Percentiles rank a stretch among this genome's conserved stretches.
These are phyloP conservation scores for Bryoglossum gracile DNA, from an alignment of 495 filamentous ascomycete species.

Conservation along the genomic window DNA sequence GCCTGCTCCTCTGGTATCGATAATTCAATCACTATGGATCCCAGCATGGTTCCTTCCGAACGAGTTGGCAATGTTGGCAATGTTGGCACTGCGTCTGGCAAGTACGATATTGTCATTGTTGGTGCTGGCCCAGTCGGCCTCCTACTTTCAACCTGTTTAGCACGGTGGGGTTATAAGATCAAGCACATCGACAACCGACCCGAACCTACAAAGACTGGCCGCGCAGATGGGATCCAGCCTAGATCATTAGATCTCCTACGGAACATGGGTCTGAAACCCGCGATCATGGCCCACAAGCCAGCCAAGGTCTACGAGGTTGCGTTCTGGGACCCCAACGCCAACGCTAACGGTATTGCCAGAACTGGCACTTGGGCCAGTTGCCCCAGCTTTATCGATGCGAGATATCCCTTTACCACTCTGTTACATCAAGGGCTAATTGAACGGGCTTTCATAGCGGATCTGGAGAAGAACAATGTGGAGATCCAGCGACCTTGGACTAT, in stretches of 20 bases:
- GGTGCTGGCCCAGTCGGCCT: slow-evolving; percentile 87
- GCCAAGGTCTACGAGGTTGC: slow-evolving; percentile 69
- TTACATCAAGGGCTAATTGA: slow-evolving; percentile 73
- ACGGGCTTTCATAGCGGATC: slow-evolving; percentile 60
- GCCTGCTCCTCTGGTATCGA: too few species aligned
- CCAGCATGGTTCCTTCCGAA: slow-evolving; percentile 13
- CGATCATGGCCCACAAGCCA: slow-evolving; percentile 67
- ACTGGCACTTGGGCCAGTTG: slow-evolving; percentile 66
- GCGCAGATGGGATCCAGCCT: slow-evolving; percentile 74
- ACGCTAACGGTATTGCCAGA: slow-evolving; percentile 52
- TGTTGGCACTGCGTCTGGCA: neutral
- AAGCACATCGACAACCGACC: slow-evolving; percentile 66
- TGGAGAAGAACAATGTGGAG: slow-evolving; percentile 48
- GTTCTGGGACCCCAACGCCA: slow-evolving; percentile 65
- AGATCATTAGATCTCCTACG: slow-evolving; percentile 69
- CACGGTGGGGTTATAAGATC: slow-evolving; percentile 62
- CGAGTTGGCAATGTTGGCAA: slow-evolving; percentile 2
- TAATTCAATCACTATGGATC: slow-evolving; percentile 13
- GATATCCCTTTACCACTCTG: slow-evolving; percentile 69
- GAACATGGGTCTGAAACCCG: slow-evolving; percentile 65
- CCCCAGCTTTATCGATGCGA: slow-evolving; percentile 64
- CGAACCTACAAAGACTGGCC: slow-evolving; percentile 61
- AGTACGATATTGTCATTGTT: slow-evolving; percentile 72
- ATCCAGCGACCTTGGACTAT: slow-evolving; percentile 57
- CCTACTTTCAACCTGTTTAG: slow-evolving; percentile 73